Conservation (phyloP, 331 rosid species). For the Acacia concinna region DNA sequence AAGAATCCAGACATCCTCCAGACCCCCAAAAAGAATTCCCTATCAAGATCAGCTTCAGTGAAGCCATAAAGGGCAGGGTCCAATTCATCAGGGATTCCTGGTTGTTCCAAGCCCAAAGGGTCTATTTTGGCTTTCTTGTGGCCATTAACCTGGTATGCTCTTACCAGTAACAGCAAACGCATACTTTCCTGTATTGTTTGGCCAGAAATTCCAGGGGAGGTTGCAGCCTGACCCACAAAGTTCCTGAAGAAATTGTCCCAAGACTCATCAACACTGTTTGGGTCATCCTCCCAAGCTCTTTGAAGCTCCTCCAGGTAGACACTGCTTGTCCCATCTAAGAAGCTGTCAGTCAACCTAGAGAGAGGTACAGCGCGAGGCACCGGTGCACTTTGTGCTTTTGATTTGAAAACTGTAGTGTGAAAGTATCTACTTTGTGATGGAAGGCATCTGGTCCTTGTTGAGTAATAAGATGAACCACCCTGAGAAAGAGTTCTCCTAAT, state of each 20-base stretch:
- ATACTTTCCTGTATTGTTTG: conserved; percentile 99
- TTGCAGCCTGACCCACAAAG: conserved; percentile 84
- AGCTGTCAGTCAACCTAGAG: conserved; percentile 85
- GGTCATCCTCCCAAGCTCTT: conserved; percentile 98
- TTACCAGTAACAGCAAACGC: conserved; percentile 82
- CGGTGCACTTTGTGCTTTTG: conserved; percentile 71
- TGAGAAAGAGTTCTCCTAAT: conserved; percentile 57
- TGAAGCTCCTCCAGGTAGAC: conserved; percentile 96
- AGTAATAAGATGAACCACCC: conserved; percentile 51
- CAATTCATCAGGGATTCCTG: conserved; percentile 71
- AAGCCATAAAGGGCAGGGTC: conserved; percentile 92
- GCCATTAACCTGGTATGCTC: conserved; percentile 98
- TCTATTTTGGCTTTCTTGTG: conserved; percentile 92
- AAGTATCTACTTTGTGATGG: conserved; percentile 58
- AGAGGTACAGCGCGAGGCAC: conserved; percentile 90
- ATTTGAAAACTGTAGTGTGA: conserved; percentile 59
- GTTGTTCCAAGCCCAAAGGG: conserved; percentile 72
- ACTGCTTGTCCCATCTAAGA: conserved; percentile 93
- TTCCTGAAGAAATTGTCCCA: conserved; percentile 98
- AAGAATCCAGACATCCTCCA: conserved; percentile 97
- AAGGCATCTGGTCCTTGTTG: conserved; percentile 53
- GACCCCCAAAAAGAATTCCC: conserved; percentile 92
- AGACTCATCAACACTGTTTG: conserved; percentile 90
- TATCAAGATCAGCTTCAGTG: conserved; percentile 90
- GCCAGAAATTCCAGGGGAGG: conserved; percentile 92